A percentile compares a stretch with the other conserved stretches of the same genome.
These are phyloP conservation scores for Calonectria naviculata DNA, from an alignment of 2,329 filamentous ascomycete species.

Conservation along the genomic window DNA sequence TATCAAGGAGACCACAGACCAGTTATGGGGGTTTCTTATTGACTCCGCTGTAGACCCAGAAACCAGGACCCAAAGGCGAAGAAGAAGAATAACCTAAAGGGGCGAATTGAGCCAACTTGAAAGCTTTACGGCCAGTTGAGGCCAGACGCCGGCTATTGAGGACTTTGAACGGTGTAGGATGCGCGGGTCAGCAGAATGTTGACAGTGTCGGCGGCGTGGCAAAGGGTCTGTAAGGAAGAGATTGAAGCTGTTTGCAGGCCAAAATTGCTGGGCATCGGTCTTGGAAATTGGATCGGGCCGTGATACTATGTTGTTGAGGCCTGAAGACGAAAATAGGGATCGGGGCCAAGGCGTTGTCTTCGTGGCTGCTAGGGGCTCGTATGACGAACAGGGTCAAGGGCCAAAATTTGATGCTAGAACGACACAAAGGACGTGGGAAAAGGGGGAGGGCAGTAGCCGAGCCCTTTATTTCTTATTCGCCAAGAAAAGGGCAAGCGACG, in stretches of 20 bases:
- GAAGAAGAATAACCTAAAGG: constrained; percentile 77
- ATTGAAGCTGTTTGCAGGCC: constrained; percentile 8
- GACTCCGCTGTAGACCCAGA: constrained; percentile 96
- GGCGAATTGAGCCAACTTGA: constrained; percentile 94
- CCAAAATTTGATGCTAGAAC: constrained; percentile 19
- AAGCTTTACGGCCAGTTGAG: constrained; percentile 61
- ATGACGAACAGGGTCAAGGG: constrained; percentile 28
- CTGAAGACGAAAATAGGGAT: constrained; percentile 12
- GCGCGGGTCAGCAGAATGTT: constrained; percentile 5
- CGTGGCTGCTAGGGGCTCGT: constrained; percentile 21
- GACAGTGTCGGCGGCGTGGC: constrained; percentile 2
- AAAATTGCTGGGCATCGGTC: constrained; percentile 21
- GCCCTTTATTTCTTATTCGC: not conserved
- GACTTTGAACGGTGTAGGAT: constrained; percentile 18
- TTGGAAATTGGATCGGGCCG: constrained; percentile 26
- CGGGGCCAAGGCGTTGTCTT: constrained; percentile 2
- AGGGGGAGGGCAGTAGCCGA: constrained; percentile 1
- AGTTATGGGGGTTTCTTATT: constrained; percentile 99
- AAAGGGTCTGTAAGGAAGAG: constrained; percentile 12
- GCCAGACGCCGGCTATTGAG: constrained; percentile 34
- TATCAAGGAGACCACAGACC: constrained; percentile 29
- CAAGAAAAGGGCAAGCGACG: not conserved
- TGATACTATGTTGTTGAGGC: constrained; percentile 17
- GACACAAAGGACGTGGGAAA: constrained; percentile 4
- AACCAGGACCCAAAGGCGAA: constrained; percentile 91